Base-by-base conservation (phyloP, 148 eudicot species). In the Polygonum aviculare region DNA sequence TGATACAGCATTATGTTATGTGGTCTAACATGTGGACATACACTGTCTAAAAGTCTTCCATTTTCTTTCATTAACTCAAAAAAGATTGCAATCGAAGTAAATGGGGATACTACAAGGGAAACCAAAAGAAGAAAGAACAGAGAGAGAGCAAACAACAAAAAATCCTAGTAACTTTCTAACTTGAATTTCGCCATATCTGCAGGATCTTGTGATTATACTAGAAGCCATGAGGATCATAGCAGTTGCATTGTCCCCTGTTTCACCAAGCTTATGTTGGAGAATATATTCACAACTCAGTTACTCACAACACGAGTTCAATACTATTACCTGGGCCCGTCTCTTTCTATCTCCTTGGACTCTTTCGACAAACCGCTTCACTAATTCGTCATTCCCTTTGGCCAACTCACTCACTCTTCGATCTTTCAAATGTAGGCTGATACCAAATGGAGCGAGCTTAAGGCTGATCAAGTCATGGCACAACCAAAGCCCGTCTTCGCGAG, bases 211-310 rank as follows among this genome's bases (percentile, higher is more conserved):
- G 62, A 80, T 93, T 77, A 85, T 96, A 82, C 78, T 96, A 77
- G 98, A 96, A 85, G 82, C 93, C 63, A 89, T 93, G 94, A 84
- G 98, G 75, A 93, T 96, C 33, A 89, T 96, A 69, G 91, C 97
- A 69, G 73, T 96, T 83, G 93, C 99, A 75, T 80, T 96, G 78
- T 86, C 91, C 39, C 98, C 97, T 16, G 80, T 91, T 41, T 83
- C 97, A 39, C 99, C 99, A 50, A 85, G 88, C 52, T 80, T 95
- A 63, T 86, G 91, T 79, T 74, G 78, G 84, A 86, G 91, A 88
- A 89, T 95, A 81, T 95, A 93, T 79, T 73, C 87, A 9, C 97
- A 95, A 86, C 99, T 95, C 59, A 98, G 99, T 77, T 91, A 78
- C 90, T 81, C 99, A 35, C 85, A 91, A 71, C 88, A 89, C 41